Percentiles rank a stretch among this genome's conserved stretches.
phyloP scores from a whole-genome alignment of 208 protist species.

The Acanthamoeba triangularis region DNA sequence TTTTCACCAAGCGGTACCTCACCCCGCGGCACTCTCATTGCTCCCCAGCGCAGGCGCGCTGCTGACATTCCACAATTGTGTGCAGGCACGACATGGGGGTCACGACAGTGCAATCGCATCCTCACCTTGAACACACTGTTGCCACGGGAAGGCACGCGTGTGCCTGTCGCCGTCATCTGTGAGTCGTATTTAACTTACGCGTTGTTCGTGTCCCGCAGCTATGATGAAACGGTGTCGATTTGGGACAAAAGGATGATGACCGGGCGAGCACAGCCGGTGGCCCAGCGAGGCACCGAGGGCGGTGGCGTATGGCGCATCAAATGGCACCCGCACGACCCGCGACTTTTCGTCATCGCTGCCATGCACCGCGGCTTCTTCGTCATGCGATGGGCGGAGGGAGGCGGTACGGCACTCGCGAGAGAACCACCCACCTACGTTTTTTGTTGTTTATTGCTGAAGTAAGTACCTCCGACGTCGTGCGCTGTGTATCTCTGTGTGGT shows the following conservation, averaged over 20 bases:
- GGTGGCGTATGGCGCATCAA: constrained; percentile 73
- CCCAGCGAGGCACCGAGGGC: constrained; percentile 41
- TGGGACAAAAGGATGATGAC: constrained; percentile 65
- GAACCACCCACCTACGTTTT: too few species aligned
- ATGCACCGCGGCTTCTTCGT: constrained; percentile 69
- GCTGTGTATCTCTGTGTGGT: too few species aligned
- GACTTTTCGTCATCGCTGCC: constrained; percentile 24
- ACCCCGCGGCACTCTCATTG: neutral
- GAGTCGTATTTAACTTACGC: neutral
- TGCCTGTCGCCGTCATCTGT: neutral
- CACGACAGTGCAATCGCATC: constrained; percentile 64
- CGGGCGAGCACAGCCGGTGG: constrained; percentile 24
- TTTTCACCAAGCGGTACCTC: constrained; percentile 63
- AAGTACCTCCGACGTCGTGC: too few species aligned
- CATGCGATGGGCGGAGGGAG: constrained; percentile 10
- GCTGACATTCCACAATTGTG: neutral
- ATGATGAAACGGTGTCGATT: constrained; percentile 70
- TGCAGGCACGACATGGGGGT: constrained; percentile 73
- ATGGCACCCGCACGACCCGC: constrained; percentile 60
- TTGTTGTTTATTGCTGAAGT: too few species aligned
- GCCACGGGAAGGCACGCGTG: constrained; percentile 45
- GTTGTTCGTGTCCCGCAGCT: neutral
- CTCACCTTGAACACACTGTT: constrained; percentile 35
- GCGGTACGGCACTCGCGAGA: neutral
- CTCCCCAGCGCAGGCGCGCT: neutral